Evolutionary conservation across 176 grass and related monocot genomes (phyloP), one percentile per base, ranked within the genome.

Genomic region (Poa pratensis): DNA sequence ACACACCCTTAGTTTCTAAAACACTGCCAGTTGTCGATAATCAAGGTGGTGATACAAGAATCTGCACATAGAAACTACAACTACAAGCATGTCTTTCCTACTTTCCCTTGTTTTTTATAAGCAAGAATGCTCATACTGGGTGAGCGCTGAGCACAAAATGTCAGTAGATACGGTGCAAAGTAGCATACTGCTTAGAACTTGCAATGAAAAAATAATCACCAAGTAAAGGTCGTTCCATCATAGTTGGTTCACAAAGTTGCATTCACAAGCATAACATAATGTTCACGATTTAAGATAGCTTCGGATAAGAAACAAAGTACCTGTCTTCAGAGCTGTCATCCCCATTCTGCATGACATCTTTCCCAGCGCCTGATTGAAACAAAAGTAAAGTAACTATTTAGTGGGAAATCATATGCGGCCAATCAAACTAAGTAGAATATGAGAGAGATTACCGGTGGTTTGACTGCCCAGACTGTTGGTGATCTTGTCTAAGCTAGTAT

Each of bases 401-500:
- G 61, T 68, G 68, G 70, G 18, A 42, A 75, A 26, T 28, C 10
- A 66, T 3, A 19, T 39, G 63, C 16, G 43, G 51, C 19, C 49
- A 35, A 81, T 69, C 39, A 71, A 71, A 61, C 5, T 76, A 80
- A 76, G 46, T 74, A 39, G 24, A 64, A 40, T 52, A 26, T 55
- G 34, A 39, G 32, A 67, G 58, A 55, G 0, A 82, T 61, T 86
- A 93, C 91, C 87, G n/a, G 63, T 80, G 76, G 35, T 71, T 89
- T 66, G 89, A 89, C 70, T 80, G 32, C 82, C 86, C 28, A 97
- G 70, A 73, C 35, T 87, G 78, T 76, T 92, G 22, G 87, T 68
- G 35, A 97, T 92, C 90, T 95, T 95, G 61, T 97, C 93, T 72
- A 97, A 84, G 85, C 87, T 93, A 80, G 76, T 95, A 86, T 93